These are phyloP conservation scores for Coemansia sp. DNA, from an alignment of 192 early-diverging fungal genomes.

Conservation along the genomic window DNA sequence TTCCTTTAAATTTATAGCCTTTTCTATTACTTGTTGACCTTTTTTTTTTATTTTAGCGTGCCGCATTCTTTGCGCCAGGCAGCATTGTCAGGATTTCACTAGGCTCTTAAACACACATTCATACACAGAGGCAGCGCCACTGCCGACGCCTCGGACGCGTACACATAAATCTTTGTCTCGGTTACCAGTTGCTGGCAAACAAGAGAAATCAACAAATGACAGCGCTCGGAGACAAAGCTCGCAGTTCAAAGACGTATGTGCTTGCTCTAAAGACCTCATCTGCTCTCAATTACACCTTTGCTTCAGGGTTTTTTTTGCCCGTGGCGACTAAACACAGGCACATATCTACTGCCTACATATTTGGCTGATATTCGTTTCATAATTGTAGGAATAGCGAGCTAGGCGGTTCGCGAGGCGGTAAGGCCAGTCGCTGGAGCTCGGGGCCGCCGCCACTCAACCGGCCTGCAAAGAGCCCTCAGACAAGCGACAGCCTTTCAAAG, in stretches of 20 bases:
- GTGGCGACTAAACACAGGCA: neutral
- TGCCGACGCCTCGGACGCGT: neutral
- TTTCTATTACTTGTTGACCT: neutral
- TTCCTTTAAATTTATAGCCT: neutral
- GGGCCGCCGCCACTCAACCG: constrained; percentile 44
- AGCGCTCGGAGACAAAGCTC: constrained; percentile 32
- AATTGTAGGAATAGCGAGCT: constrained; percentile 7
- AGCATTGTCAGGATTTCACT: neutral
- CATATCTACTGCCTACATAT: neutral
- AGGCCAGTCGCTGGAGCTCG: constrained; percentile 33
- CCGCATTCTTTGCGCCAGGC: constrained; percentile 2
- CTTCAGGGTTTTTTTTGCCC: neutral
- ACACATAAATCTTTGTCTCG: neutral
- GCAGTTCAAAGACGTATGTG: constrained; percentile 36
- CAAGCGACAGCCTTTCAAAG: constrained; percentile 13
- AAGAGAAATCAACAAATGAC: constrained; percentile 19
- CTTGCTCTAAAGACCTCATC: neutral
- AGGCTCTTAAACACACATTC: neutral
- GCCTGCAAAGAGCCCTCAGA: constrained; percentile 22
- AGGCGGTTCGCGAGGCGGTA: constrained; percentile 16
- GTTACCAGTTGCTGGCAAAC: neutral
- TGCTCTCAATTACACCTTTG: neutral
- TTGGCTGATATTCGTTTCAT: neutral
- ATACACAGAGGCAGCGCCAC: neutral
- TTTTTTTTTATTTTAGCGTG: neutral